A percentile compares a stretch with the other conserved stretches of the same genome.
Conservation (phyloP, 306 rosid species). For the Vigna trinervia region DNA sequence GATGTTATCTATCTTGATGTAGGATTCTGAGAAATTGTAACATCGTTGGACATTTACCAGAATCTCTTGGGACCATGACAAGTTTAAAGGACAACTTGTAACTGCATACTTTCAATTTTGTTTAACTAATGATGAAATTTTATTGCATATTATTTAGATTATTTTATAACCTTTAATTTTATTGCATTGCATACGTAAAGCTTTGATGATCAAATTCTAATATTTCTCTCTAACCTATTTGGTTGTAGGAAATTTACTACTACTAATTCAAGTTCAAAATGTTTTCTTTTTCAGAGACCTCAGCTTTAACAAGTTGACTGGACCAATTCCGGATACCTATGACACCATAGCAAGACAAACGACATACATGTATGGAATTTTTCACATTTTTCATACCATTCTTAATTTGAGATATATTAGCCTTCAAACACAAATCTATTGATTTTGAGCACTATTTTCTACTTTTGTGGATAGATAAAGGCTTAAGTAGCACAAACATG, state of each 20-base stretch:
- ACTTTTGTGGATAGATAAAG: neutral
- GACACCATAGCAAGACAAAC: neutral
- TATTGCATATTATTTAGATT: neutral
- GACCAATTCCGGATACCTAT: conserved; percentile 60
- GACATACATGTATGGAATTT: conserved; percentile 58
- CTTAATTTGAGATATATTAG: neutral
- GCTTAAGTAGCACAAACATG: no score
- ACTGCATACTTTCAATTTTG: conserved; percentile 30
- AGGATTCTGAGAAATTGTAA: conserved; percentile 81
- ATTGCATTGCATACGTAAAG: neutral
- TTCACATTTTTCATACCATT: neutral
- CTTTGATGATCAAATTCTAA: neutral
- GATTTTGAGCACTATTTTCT: neutral
- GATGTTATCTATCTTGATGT: conserved; percentile 33
- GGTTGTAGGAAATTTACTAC: neutral
- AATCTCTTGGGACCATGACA: conserved; percentile 44
- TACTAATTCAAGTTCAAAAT: conserved; percentile 4
- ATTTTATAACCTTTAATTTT: neutral
- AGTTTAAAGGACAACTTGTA: conserved; percentile 50
- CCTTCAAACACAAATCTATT: conserved; percentile 12
- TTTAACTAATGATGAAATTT: conserved; percentile 4
- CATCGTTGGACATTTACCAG: conserved; percentile 61
- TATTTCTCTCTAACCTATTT: neutral
- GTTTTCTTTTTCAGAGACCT: conserved; percentile 67
- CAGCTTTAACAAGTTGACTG: conserved; percentile 74